These are phyloP conservation scores for Solanum medicagineum DNA, from an alignment of 257 asterid genomes.

Conservation along the genomic window DNA sequence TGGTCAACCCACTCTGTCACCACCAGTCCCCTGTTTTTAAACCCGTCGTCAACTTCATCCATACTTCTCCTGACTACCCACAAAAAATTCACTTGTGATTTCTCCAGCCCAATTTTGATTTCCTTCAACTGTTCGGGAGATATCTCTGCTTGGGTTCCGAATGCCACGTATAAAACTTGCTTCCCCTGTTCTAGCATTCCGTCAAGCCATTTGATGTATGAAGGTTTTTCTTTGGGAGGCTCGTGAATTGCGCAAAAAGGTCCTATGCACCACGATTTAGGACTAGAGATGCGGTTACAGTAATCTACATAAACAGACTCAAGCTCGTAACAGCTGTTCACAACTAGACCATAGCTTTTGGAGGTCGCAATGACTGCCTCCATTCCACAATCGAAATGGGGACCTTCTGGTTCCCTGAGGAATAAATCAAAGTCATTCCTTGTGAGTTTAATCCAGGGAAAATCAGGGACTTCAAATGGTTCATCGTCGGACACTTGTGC, in stretches of 20 bases:
- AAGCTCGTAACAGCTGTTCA: constrained; percentile 47
- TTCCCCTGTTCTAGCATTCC: constrained; percentile 8
- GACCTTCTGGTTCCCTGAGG: constrained; percentile 24
- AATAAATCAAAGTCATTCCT: constrained; percentile 36
- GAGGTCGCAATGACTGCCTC: not conserved
- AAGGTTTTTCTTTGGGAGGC: not conserved
- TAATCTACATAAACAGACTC: constrained; percentile 23
- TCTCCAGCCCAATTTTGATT: constrained; percentile 36
- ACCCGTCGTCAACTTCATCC: not conserved
- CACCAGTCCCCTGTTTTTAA: constrained; percentile 34
- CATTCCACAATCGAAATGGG: constrained; percentile 12
- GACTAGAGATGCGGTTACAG: not conserved
- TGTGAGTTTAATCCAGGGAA: constrained; percentile 40
- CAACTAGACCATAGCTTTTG: constrained; percentile 36
- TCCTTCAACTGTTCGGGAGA: constrained; percentile 34
- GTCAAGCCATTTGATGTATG: constrained; percentile 58
- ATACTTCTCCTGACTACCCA: constrained; percentile 41
- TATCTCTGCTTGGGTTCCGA: constrained; percentile 62
- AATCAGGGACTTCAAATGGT: constrained; percentile 14
- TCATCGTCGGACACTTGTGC: constrained; percentile 24
- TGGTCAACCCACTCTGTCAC: constrained; percentile 75
- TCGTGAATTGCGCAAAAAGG: constrained; percentile 42
- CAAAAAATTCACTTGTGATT: constrained; percentile 30
- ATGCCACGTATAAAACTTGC: constrained; percentile 50
- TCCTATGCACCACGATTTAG: constrained; percentile 31